These are phyloP conservation scores for Amanita pallidorosea DNA, from an alignment of 768 basidiomycete genomes.

Conservation along the genomic window DNA sequence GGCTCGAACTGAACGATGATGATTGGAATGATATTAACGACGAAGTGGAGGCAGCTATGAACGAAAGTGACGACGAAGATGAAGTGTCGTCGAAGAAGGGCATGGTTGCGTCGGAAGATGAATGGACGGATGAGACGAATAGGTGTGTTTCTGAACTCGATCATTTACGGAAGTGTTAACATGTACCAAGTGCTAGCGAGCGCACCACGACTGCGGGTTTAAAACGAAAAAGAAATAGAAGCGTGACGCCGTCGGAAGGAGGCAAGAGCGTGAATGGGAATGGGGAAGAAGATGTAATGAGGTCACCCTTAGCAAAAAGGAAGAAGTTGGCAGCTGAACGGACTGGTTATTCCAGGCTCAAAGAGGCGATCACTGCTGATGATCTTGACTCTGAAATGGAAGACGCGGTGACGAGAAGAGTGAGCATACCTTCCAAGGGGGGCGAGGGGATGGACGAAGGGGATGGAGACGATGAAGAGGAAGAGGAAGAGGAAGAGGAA, in stretches of 20 bases:
- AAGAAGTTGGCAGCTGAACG: conserved; percentile 65
- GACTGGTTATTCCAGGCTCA: conserved; percentile 54
- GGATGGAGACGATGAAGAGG: conserved; percentile 38
- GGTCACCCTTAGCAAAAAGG: conserved; percentile 72
- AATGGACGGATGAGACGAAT: conserved; percentile 38
- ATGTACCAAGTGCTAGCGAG: conserved; percentile 15
- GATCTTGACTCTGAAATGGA: conserved; percentile 24
- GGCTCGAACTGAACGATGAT: conserved; percentile 48
- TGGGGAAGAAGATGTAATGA: conserved; percentile 30
- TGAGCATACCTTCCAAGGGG: conserved; percentile 5
- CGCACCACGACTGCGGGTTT: conserved; percentile 28
- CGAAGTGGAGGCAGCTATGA: conserved; percentile 82
- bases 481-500: conserved; percentile 40
- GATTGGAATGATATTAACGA: conserved; percentile 80
- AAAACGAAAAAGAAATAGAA: conserved; percentile 63
- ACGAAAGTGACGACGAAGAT: conserved; percentile 61
- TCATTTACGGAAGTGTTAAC: conserved; percentile 12
- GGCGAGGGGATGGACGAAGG: conserved; percentile 21
- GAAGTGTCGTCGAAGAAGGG: conserved; percentile 29
- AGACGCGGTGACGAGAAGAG: conserved; percentile 9
- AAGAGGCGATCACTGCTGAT: conserved; percentile 51
- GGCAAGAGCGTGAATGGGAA: conserved; percentile 22
- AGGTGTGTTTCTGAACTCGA: not conserved
- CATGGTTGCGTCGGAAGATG: conserved; percentile 41
- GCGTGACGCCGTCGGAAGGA: conserved; percentile 57